Percentiles rank a stretch among this genome's conserved stretches.
phyloP scores from a whole-genome alignment of 1,284 basidiomycete species.

The Neolentinus lepideus region DNA sequence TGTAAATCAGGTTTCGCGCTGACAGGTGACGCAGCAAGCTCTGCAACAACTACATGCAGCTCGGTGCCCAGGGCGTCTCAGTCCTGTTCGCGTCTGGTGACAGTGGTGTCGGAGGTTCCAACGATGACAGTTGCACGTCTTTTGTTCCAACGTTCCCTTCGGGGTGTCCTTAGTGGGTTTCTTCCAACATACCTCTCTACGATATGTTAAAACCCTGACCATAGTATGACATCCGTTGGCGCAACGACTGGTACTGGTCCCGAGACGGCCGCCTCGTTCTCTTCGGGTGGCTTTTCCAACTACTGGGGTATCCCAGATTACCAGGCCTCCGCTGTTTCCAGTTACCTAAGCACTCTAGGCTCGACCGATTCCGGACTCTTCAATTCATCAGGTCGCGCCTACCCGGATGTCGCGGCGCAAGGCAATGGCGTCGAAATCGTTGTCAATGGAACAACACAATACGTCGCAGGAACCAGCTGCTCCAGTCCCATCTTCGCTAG shows the following conservation, averaged over 20 bases:
- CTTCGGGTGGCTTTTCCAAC: conserved; percentile 31
- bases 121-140: conserved; percentile 17
- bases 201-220: neutral
- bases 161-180: conserved; percentile 12
- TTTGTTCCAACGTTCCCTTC: conserved; percentile 29
- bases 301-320: conserved; percentile 30
- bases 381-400: conserved; percentile 31
- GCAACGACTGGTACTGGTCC: neutral
- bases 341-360: conserved; percentile 21
- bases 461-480: conserved; percentile 30
- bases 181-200: neutral
- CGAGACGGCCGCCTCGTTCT: neutral
- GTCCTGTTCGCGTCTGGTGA: conserved; percentile 19
- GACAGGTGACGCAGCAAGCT: conserved; percentile 6
- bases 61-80: conserved; percentile 15
- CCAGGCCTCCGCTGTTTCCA: conserved; percentile 21
- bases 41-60: conserved; percentile 14
- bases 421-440: conserved; percentile 24
- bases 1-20: neutral
- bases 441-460: conserved; percentile 13
- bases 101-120: conserved; percentile 29
- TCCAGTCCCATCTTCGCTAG: conserved; percentile 31
- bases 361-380: conserved; percentile 26
- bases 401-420: conserved; percentile 35
- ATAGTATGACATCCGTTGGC: conserved; percentile 2